A percentile compares a stretch with the other conserved stretches of the same genome.
These are phyloP conservation scores for Tuber aestivum DNA, from an alignment of 495 filamentous ascomycete species.

Conservation along the genomic window DNA sequence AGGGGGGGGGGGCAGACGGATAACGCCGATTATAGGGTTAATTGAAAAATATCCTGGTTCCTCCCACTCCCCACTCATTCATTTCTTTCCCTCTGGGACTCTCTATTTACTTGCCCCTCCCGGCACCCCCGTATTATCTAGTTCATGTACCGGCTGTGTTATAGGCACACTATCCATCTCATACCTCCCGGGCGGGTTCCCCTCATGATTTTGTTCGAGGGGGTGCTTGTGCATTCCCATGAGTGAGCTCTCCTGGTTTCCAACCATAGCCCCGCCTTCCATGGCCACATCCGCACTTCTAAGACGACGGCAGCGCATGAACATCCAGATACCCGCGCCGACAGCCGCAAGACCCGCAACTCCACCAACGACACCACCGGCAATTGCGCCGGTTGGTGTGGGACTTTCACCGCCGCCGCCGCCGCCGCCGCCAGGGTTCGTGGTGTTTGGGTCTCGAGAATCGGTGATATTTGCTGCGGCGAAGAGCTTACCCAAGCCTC, in stretches of 20 bases:
- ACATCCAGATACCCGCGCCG: constrained; percentile 11
- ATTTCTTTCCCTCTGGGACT: background rate
- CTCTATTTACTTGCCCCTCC: background rate
- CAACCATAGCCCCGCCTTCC: background rate
- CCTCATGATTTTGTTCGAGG: background rate
- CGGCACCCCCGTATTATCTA: background rate
- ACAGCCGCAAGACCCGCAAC: constrained; percentile 21
- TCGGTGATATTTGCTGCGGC: background rate
- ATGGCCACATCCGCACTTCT: background rate
- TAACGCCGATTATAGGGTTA: background rate
- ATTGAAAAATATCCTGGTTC: background rate
- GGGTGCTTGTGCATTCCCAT: background rate
- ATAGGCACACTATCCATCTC: background rate
- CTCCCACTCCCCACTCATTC: background rate
- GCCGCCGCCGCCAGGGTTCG: no score
- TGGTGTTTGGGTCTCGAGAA: background rate
- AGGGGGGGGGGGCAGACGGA: background rate
- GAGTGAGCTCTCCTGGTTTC: background rate
- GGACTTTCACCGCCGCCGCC: constrained; percentile 6
- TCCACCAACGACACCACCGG: constrained; percentile 40
- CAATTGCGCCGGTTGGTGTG: constrained; percentile 33
- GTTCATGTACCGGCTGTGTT: background rate
- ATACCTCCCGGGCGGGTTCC: background rate
- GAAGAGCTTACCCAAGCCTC: constrained; percentile 13
- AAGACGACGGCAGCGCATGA: constrained; percentile 20